Evolutionary conservation across 192 early-diverging fungal species (phyloP).

Genomic region (Backusella australiensis): DNA sequence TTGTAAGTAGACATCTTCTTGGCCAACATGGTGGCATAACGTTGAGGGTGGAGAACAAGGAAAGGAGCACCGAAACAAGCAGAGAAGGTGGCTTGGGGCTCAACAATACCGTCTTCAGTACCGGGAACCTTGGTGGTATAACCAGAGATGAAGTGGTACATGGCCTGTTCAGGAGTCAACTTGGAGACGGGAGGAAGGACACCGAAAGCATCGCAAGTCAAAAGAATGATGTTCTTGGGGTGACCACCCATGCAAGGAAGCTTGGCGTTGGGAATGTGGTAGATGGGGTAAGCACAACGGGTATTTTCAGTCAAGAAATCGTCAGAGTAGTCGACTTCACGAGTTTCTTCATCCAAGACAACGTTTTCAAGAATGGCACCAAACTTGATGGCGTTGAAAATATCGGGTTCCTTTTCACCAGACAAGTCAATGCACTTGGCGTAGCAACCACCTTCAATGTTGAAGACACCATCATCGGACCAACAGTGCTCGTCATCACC

Average conservation of each 20-base stretch:
- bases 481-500: conserved; percentile 99
- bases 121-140: conserved; percentile 98
- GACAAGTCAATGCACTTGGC: conserved; percentile 95
- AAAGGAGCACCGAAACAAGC: conserved; percentile 95
- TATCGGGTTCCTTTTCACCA: conserved; percentile 96
- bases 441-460: conserved; percentile 99
- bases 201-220: conserved; percentile 96
- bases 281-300: conserved; percentile 92
- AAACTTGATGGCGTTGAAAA: conserved; percentile 91
- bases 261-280: conserved; percentile 91
- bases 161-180: conserved; percentile 80
- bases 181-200: conserved; percentile 92
- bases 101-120: conserved; percentile 90
- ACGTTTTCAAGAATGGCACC: conserved; percentile 56
- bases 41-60: conserved; percentile 92
- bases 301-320: conserved; percentile 30
- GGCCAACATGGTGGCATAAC: conserved; percentile 95
- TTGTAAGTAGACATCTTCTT: conserved; percentile 86
- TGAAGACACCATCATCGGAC: conserved; percentile 93
- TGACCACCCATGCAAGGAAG: conserved; percentile 87
- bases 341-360: conserved; percentile 70
- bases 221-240: conserved; percentile 91
- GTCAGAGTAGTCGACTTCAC: conserved; percentile 80
- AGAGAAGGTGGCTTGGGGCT: conserved; percentile 87
- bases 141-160: conserved; percentile 43